A percentile compares a stretch with the other conserved stretches of the same genome.
These are phyloP conservation scores for Dipsacomyces acuminosporus DNA, from an alignment of 371 early-diverging fungal genomes.

Conservation along the genomic window DNA sequence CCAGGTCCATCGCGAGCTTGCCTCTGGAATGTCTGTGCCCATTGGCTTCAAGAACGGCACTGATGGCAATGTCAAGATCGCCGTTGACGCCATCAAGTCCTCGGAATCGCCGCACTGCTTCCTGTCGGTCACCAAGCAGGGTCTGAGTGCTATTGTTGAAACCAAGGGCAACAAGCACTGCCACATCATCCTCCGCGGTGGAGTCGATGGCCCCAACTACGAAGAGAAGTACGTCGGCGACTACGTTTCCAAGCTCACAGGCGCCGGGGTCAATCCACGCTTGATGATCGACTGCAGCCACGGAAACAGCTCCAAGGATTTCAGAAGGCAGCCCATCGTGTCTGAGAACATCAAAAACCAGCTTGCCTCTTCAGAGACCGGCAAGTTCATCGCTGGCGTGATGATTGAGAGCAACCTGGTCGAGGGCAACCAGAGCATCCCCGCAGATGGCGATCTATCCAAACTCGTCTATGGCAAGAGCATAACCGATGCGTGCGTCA, in stretches of 20 bases:
- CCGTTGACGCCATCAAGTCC: slow-evolving; percentile 85
- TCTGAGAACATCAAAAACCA: slow-evolving; percentile 67
- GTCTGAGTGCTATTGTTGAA: slow-evolving; percentile 85
- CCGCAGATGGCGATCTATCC: slow-evolving; percentile 56
- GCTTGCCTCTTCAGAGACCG: slow-evolving; percentile 40
- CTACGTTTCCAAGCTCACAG: slow-evolving; percentile 52
- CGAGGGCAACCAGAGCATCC: slow-evolving; percentile 77
- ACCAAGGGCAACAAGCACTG: slow-evolving; percentile 69
- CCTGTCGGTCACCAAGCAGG: slow-evolving; percentile 94
- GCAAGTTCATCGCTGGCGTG: slow-evolving; percentile 60
- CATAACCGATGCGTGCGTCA: slow-evolving; percentile 82
- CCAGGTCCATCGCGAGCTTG: slow-evolving; percentile 83
- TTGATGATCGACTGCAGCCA: slow-evolving; percentile 96
- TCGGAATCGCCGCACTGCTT: slow-evolving; percentile 86
- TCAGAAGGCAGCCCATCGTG: slow-evolving; percentile 75
- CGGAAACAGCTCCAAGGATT: slow-evolving; percentile 78
- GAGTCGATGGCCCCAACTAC: slow-evolving; percentile 81
- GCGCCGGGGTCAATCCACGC: slow-evolving; percentile 46
- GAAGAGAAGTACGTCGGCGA: slow-evolving; percentile 55
- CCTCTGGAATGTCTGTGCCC: slow-evolving; percentile 88
- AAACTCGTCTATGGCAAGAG: slow-evolving; percentile 66
- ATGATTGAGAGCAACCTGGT: slow-evolving; percentile 92
- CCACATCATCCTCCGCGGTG: slow-evolving; percentile 79
- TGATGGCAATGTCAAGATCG: slow-evolving; percentile 80
- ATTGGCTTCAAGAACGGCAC: slow-evolving; percentile 94